Evolutionary conservation across 768 basidiomycete species (phyloP), one percentile per base, ranked within the genome.

Genomic region (Tylopilus sp.): DNA sequence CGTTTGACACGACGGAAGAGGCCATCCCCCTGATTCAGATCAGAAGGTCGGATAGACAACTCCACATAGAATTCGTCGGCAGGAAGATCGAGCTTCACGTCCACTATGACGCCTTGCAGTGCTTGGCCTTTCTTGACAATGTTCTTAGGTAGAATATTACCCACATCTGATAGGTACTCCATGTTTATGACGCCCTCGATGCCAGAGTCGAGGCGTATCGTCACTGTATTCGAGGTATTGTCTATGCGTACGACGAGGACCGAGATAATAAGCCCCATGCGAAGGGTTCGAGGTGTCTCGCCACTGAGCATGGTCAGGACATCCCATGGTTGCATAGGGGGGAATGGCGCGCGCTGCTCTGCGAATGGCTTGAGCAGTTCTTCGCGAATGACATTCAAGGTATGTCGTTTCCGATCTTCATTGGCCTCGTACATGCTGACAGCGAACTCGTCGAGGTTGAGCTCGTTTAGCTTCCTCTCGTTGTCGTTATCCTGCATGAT

Each of bases 391-490:
- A 91, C 77, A 66, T 92, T 87, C 37, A 99, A 78, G 0, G 90
- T 92, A 60, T 93, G 84, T 10, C 95, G 87, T 71, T 97, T 98
- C 66, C 85, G 82, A 55, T 92, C 86, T 59, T 86, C 74, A 69
- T 90, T 86, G 37, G 87, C 84, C 66, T 90, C 84, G 63, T 84
- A 88, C 60, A 98, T 83, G 69, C 89, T 95, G 71, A 88, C 84
- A 13, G 96, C 97, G 64, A 98, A 98, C 66, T 98, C 95, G 65
- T 98, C 95, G 59, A 98, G 76, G 62, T 92, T 97, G 50, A 98
- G 84, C 60, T 95, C 92, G 50, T 86, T 80, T 16, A 99, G 76
- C 72, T 94, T 96, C 62, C 78, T 81, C 52, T 82, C 86, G 58
- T 83, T 85, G 55, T 92, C 86, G 25, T 71, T 75, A 66, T 96